Base-by-base conservation (phyloP, 306 rosid genomes). In the Nissolia schottii region DNA sequence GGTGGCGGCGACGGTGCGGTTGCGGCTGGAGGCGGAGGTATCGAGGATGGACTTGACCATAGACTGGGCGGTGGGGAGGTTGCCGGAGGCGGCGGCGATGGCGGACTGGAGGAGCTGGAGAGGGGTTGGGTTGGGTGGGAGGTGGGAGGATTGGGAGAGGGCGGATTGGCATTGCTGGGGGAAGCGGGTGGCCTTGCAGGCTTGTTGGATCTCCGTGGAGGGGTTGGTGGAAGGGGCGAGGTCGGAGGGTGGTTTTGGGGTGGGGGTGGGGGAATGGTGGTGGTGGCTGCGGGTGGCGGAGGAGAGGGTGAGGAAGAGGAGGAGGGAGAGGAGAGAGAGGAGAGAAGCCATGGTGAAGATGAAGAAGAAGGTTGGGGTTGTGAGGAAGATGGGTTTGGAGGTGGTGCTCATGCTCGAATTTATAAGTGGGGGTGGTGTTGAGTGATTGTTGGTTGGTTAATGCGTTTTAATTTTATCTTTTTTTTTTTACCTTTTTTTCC, bases 181-280 rank as follows among this genome's bases (percentile, higher is more conserved):
- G 79, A 88, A 94, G 43, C 92, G 95, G 3, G 99, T 91, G 57
- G 96, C 96, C 3, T 64, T 67, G 81, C 99, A 94, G 69, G 89
- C 91, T 7, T 23, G 68, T 3, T 64, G 88, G 75, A 88, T 81
- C 14, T 7, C 62, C 1, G 73, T 32, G 0, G 2, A 29, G 29
- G 43, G 5, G 48, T 18, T 35, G 54, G 37, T 2, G 85, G 55
- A 0, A 82, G 18, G 1, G 40, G 2, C 0, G 32, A 71, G 3
- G 9, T 1, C 6, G 37, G 63, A 3, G 28, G 22, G 34, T 5
- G 68, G 13, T 1, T 32, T 50, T 2, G 53, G 24, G 5, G 32
- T 4, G 67, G 27, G 2, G 67, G 16, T 3, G 0, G 12, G 56
- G 27, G 4, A 55, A 9, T 3, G 0, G n/a, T 29, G 27, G 19